Percentiles rank a stretch among this genome's conserved stretches.
Conservation (phyloP, 495 filamentous ascomycete species). For the Penicillium antarcticum region DNA sequence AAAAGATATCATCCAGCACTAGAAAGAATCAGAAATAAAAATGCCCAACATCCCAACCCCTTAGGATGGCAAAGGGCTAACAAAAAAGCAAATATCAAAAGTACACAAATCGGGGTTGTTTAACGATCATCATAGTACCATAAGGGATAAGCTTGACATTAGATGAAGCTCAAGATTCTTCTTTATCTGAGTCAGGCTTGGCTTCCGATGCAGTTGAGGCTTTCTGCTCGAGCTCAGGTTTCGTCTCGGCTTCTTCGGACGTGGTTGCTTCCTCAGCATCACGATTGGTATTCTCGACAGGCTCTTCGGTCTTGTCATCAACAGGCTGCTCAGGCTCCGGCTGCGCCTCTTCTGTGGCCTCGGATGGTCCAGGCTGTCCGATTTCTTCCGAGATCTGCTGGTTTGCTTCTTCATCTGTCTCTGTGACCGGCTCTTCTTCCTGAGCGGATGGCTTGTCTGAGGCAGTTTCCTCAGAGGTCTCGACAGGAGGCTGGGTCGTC, state of each 20-base stretch:
- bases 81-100: neutral
- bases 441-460: constrained; percentile 3
- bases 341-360: constrained; percentile 3
- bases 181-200: constrained; percentile 8
- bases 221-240: constrained; percentile 3
- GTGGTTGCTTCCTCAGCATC: constrained; percentile 10
- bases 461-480: neutral
- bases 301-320: neutral
- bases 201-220: constrained; percentile 8
- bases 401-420: constrained; percentile 4
- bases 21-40: constrained; percentile 1
- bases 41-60: neutral
- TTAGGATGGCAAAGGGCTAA: neutral
- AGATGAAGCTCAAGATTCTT: constrained; percentile 7
- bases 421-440: neutral
- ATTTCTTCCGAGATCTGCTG: neutral
- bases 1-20: constrained; percentile 7
- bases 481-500: neutral
- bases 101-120: neutral
- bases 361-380: constrained; percentile 1
- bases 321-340: neutral
- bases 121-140: constrained; percentile 7
- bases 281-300: neutral
- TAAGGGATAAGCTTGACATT: constrained; percentile 1
- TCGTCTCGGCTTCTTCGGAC: constrained; percentile 8